Evolutionary conservation across 2,329 filamentous ascomycete genomes (phyloP), one percentile per base, ranked within the genome.

Genomic region (Sporothrix brunneoviolacea): DNA sequence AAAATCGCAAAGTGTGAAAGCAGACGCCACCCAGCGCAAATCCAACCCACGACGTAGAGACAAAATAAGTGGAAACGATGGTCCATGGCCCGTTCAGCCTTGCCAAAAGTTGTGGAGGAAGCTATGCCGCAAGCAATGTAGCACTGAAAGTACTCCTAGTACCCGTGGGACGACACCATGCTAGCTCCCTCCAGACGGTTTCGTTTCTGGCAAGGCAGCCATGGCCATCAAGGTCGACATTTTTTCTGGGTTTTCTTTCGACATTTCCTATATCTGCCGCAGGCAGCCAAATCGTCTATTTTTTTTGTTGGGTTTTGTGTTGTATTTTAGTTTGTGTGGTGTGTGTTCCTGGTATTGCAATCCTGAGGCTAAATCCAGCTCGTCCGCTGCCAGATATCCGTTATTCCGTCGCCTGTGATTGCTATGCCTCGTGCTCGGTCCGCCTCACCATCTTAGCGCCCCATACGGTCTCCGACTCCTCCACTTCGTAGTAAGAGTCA

Each of bases 401-500:
- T 7, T 22, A 13, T 27, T 15, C 18, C 30, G 32, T 13, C 22
- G 33, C 13, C 35, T 35, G 28, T 37, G 35, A 16, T 42, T 52
- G 51, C 67, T 69, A 72, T 32, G 69, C 69, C 18, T 67, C 62
- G 49, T 71, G 67, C 19, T 68, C 63, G 13, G 69, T 66, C 24
- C 69, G 52, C 44, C 62, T 65, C 30, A 69, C 60, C 55, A 74
- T 56, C 45, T 70, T 71, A 4, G 70, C 64, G 4, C 73, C 72
- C 45, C 66, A 65, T 7, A 75, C 62, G 41, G 68, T 65, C 55
- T 74, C 69, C 4, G 64, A 61, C 35, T 68, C 67, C n/a, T 70
- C 67, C 4, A 66, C 70, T 38, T 66, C 62, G 48, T 73, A 76
- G 48, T 60, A 65, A 27, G 72, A 75, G 40, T 67, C 61, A 33